A percentile compares a stretch with the other conserved stretches of the same genome.
Evolutionary conservation across 306 rosid genomes (phyloP).

Genomic region (Pachyrhizus erosus): DNA sequence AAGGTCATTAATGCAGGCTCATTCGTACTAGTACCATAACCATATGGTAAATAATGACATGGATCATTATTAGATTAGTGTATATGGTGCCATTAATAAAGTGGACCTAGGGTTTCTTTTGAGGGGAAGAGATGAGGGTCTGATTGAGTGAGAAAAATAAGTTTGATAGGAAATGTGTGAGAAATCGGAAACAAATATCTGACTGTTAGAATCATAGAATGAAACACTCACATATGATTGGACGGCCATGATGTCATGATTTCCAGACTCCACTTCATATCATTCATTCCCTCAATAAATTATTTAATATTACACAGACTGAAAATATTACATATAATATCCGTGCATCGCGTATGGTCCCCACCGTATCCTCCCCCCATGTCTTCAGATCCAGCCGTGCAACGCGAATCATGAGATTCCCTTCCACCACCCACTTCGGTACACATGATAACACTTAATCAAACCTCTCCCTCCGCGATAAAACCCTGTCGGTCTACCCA

Average conservation of each 20-base stretch:
- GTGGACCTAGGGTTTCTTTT: slow-evolving; percentile 26
- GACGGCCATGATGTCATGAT: slow-evolving; percentile 91
- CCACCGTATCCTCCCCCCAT: slow-evolving; percentile 50
- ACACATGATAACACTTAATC: slow-evolving; percentile 56
- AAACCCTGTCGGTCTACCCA: slow-evolving; percentile 13
- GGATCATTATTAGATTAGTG: slow-evolving; percentile 36
- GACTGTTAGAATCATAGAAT: slow-evolving; percentile 43
- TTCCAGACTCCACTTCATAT: slow-evolving; percentile 57
- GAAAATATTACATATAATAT: neutral
- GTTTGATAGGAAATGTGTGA: neutral
- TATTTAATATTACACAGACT: neutral
- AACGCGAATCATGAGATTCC: slow-evolving; percentile 77
- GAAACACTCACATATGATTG: slow-evolving; percentile 71
- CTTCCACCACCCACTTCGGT: slow-evolving; percentile 50
- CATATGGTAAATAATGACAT: slow-evolving; percentile 30
- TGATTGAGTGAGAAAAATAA: slow-evolving; percentile 11
- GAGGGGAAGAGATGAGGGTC: neutral
- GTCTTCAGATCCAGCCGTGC: slow-evolving; percentile 80
- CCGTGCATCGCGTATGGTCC: slow-evolving; percentile 50
- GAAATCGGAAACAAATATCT: slow-evolving; percentile 31
- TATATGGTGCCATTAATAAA: slow-evolving; percentile 21
- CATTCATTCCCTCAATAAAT: slow-evolving; percentile 47
- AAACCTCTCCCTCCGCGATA: slow-evolving; percentile 22
- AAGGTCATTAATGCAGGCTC: neutral
- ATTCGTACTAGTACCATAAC: neutral